A percentile compares a stretch with the other conserved stretches of the same genome.
These are phyloP conservation scores for Cymbidium sinense DNA, from an alignment of 106 monocot genomes.

Conservation along the genomic window DNA sequence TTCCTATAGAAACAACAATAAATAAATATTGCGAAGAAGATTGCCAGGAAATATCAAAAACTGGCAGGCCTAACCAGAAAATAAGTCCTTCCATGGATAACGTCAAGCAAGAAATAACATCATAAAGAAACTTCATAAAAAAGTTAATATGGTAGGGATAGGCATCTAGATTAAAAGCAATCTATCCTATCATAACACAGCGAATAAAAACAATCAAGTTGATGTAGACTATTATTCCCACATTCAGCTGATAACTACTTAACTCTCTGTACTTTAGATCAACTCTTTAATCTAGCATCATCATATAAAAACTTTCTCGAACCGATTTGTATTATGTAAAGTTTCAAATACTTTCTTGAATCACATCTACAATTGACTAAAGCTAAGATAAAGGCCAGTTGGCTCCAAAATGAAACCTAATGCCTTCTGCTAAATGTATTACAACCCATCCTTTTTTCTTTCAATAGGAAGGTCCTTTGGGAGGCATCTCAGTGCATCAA, in stretches of 20 bases:
- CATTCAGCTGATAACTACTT: neutral
- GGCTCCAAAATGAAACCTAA: too few relatives aligned
- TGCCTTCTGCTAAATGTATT: too few relatives aligned
- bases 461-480: neutral
- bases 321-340: neutral
- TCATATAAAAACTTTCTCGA: neutral
- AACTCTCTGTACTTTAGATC: neutral
- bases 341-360: neutral
- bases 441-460: neutral
- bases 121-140: neutral
- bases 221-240: neutral
- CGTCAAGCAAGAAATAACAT: neutral
- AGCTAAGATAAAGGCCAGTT: neutral
- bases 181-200: neutral
- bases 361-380: neutral
- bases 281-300: neutral
- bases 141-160: neutral
- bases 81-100: neutral
- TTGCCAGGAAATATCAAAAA: neutral
- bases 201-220: neutral
- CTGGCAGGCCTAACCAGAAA: neutral
- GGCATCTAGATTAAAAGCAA: neutral
- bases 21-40: neutral
- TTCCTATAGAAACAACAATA: constrained; percentile 40
- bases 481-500: too few relatives aligned